Percentiles rank a stretch among this genome's conserved stretches.
These are phyloP conservation scores for Linanthus parryae DNA, from an alignment of 148 eudicot genomes.

Conservation along the genomic window DNA sequence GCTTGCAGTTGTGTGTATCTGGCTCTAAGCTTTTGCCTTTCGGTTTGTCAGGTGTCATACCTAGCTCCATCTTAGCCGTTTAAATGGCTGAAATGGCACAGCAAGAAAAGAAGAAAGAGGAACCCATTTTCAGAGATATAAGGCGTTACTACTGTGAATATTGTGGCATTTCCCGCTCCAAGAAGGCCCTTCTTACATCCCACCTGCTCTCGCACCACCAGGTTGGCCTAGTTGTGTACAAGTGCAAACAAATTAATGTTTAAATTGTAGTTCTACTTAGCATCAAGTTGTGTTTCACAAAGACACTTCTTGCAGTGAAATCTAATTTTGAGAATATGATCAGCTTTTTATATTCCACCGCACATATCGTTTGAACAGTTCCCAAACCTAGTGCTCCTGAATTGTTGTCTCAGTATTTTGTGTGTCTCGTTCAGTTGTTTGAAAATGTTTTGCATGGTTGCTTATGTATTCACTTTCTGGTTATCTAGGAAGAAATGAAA, in stretches of 20 bases:
- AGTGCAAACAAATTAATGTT: neutral
- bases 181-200: constrained; percentile 37
- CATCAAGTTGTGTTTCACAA: too few species aligned
- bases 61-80: too few species aligned
- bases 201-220: constrained; percentile 42
- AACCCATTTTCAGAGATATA: constrained; percentile 55
- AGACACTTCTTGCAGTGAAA: too few species aligned
- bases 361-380: too few species aligned
- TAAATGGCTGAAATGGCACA: neutral
- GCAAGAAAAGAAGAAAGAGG: constrained; percentile 10
- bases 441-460: neutral
- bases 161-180: constrained; percentile 61
- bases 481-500: constrained; percentile 43
- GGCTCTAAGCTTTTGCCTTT: too few species aligned
- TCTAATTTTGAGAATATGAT: too few species aligned
- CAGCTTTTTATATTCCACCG: too few species aligned
- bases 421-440: neutral
- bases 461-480: constrained; percentile 1
- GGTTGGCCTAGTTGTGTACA: constrained; percentile 13
- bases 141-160: constrained; percentile 68
- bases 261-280: too few species aligned
- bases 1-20: too few species aligned
- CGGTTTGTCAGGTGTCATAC: too few species aligned
- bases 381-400: too few species aligned
- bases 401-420: too few species aligned